Percentiles rank a stretch among this genome's conserved stretches.
Evolutionary conservation across 2,329 filamentous ascomycete species (phyloP).

Genomic region (Verticillium albo-atrum): DNA sequence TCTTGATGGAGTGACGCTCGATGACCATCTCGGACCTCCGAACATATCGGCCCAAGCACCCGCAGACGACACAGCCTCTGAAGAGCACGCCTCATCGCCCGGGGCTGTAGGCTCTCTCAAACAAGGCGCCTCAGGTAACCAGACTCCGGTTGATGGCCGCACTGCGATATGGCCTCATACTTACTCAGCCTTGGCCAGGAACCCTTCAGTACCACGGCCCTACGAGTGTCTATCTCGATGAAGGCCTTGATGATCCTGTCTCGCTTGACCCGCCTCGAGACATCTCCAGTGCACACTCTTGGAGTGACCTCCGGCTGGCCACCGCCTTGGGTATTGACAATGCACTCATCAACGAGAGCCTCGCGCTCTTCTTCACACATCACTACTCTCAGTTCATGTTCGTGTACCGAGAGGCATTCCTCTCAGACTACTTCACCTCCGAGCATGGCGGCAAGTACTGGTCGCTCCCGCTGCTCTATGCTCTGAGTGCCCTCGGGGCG

Average conservation of each 20-base stretch:
- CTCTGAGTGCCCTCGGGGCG: conserved; percentile 16
- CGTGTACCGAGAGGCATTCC: conserved; percentile 22
- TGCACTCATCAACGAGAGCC: background rate
- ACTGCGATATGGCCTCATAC: too few relatives aligned
- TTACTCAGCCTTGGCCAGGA: conserved; percentile 7
- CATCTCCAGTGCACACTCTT: background rate
- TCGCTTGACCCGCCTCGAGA: background rate
- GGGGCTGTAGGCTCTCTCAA: background rate
- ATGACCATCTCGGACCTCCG: conserved; percentile 14
- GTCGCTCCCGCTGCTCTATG: conserved; percentile 16
- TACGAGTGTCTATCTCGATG: conserved; percentile 19
- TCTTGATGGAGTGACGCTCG: conserved; percentile 25
- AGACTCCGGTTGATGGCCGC: too few relatives aligned
- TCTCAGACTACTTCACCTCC: conserved; percentile 10
- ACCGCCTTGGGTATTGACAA: background rate
- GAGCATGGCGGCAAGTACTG: conserved; percentile 18
- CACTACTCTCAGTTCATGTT: conserved; percentile 27
- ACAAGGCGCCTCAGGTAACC: background rate
- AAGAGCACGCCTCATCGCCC: background rate
- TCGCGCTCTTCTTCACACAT: conserved; percentile 21
- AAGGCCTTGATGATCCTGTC: background rate
- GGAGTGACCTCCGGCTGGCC: background rate
- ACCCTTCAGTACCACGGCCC: conserved; percentile 15
- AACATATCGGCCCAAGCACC: background rate
- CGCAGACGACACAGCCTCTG: background rate